A percentile compares a stretch with the other conserved stretches of the same genome.
Conservation (phyloP, 805 yeast genomes). For the Starmerella gropengiesseri region DNA sequence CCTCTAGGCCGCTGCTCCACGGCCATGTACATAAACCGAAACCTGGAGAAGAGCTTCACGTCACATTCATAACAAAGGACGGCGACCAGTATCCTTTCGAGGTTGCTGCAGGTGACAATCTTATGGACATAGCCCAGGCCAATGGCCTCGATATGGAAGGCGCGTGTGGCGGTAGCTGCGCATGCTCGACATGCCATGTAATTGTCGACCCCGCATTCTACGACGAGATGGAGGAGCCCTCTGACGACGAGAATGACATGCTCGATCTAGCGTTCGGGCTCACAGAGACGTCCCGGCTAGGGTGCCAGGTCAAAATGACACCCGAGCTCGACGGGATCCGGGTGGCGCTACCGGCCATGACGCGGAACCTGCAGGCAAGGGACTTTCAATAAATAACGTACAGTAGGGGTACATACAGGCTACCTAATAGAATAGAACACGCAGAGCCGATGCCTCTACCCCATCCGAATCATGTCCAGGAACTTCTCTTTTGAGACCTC, state of each 20-base stretch:
- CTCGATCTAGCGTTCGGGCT: conserved; percentile 93
- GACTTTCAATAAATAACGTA: conserved; percentile 42
- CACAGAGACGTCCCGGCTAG: conserved; percentile 91
- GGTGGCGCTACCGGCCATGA: conserved; percentile 95
- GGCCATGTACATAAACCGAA: conserved; percentile 86
- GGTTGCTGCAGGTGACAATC: conserved; percentile 83
- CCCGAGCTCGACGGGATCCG: conserved; percentile 87
- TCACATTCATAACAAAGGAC: conserved; percentile 85
- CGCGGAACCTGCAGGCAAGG: conserved; percentile 73
- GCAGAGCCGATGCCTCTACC: too few species aligned
- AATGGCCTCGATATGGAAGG: conserved; percentile 88
- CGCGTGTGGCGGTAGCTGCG: conserved; percentile 98
- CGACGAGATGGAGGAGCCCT: conserved; percentile 86
- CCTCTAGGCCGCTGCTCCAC: conserved; percentile 34
- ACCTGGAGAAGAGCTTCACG: conserved; percentile 81
- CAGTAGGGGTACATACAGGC: neutral
- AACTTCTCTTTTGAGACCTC: conserved; percentile 85
- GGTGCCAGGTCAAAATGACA: conserved; percentile 84
- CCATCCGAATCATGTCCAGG: conserved; percentile 59
- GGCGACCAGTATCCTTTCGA: conserved; percentile 74
- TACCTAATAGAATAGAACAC: neutral
- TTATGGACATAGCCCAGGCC: conserved; percentile 91
- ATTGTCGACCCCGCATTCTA: conserved; percentile 92
- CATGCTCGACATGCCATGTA: conserved; percentile 95
- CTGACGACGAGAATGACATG: conserved; percentile 98